These are phyloP conservation scores for Gonapodya prolifera DNA, from an alignment of 192 early-diverging fungal species.

Conservation along the genomic window DNA sequence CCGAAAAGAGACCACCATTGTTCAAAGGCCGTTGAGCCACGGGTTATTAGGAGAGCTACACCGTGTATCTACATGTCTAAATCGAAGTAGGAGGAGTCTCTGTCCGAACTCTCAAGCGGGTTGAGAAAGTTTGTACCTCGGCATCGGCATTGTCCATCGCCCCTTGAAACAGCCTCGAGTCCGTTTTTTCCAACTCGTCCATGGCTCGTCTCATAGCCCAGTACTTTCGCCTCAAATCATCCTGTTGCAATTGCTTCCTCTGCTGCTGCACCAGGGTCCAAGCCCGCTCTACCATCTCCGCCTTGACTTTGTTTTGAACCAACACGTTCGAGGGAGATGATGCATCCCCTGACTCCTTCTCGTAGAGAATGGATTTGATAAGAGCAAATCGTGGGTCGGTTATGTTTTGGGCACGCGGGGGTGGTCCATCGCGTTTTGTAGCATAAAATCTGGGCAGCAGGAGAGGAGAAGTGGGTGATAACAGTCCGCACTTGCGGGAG, in stretches of 20 bases:
- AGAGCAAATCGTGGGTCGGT: neutral
- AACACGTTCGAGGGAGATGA: neutral
- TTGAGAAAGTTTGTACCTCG: neutral
- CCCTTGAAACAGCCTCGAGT: neutral
- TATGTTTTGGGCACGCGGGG: neutral
- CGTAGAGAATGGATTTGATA: neutral
- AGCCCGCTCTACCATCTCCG: neutral
- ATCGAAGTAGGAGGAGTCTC: neutral
- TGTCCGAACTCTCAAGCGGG: neutral
- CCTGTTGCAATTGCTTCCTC: neutral
- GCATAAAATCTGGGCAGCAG: neutral
- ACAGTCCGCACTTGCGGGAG: neutral
- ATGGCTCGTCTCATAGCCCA: neutral
- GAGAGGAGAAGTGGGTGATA: neutral
- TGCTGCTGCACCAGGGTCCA: neutral
- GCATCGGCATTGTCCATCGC: neutral
- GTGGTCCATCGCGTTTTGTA: neutral
- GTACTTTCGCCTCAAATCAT: neutral
- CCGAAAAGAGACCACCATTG: constrained; percentile 69
- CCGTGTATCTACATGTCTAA: neutral
- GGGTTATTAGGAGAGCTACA: neutral
- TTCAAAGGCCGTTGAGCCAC: constrained; percentile 43
- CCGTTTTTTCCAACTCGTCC: neutral
- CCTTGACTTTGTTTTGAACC: neutral
- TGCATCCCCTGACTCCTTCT: neutral